Evolutionary conservation across 2,329 filamentous ascomycete species (phyloP), one percentile per base, ranked within the genome.

Genomic region (Verticillium tricorpus): DNA sequence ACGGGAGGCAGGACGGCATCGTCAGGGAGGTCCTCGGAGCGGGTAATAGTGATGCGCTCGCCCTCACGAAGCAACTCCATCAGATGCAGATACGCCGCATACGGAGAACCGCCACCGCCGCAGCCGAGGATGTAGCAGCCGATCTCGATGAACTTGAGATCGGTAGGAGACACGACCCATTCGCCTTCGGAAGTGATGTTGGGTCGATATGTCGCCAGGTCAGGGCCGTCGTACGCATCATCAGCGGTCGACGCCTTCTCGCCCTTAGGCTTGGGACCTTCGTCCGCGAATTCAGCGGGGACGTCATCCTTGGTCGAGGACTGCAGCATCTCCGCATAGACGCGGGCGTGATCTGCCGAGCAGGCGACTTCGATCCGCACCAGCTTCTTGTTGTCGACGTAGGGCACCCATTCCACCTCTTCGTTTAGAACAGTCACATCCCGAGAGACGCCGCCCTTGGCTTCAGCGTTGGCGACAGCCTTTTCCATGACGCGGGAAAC

Each of bases 61-160:
- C 66, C 67, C 17, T 65, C 65, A 7, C 59, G 64, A 0, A 69
- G 60, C 1, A 68, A 55, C 57, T 68, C 65, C 45, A 60, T 61
- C 22, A 67, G 57, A 6, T 67, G 56, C 1, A 69, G 62, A 31
- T 67, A 68, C n/a, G 66, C 60, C 5, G 65, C 64, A 22, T 69
- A 68, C 0, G 67, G 67, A 1, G 67, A 67, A 2, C 67, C 67
- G 11, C 68, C 68, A 5, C 68, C 67, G 14, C 68, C 68, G 31
- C 66, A 68, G 25, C 68, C 68, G 7, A 69, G 67, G 14, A 69
- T 67, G 50, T 67, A 68, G 57, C 68, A 69, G 9, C 68, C 68
- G 14, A 67, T 67, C 1, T 64, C 67, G 22, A 69, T 45, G 61
- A 69, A 69, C 31, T 63, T 58, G 12, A 69, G 63, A 32, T 69